Base-by-base conservation (phyloP, 2,329 filamentous ascomycete genomes). In the Trichophyton simii region DNA sequence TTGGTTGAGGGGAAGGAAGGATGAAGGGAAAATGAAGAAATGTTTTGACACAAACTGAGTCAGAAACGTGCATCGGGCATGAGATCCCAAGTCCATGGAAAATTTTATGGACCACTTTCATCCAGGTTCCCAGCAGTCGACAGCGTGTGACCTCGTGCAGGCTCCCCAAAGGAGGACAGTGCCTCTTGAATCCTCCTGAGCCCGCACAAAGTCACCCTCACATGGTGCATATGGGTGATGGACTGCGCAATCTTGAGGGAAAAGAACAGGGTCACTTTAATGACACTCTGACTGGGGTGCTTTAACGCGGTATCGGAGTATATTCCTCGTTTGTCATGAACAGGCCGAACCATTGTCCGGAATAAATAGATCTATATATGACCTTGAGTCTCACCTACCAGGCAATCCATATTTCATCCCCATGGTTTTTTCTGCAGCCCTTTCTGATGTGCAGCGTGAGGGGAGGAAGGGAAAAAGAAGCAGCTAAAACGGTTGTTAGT, bases 41-140 rank as follows among this genome's bases (percentile, higher is more conserved):
- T 55, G n/a, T 55, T 36, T 55, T 55, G 52, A 55, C 52, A 55
- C 52, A 55, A 55, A 55, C 52, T 55, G 52, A 55, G 52, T 55
- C 52, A 55, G 28, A 55, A 55, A 55, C 31, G 52, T 36, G 52
- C 31, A 55, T 55, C 18, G 52, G 52, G 52, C 15, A 4, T 55
- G 41, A 18, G n/a, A 36, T 55, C 31, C 52, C 52, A 55, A 36
- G 52, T 55, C 52, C 52, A 55, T 36, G 52, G 52, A 28, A n/a
- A 15, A 44, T 44, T 44, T 18, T 44, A 44, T 44, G 41, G 41
- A 3, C n/a, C 52, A 55, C 25, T 22, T 38, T 55, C 28, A 34
- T n/a, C 52, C 52, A 55, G 52, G 52, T 20, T 55, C 52, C 52
- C 28, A 55, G 52, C 13, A 34, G 28, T 22, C 25, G 44, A 31